Base-by-base conservation (phyloP, 2,329 filamentous ascomycete species). In the Ophiosphaerella herpotricha region DNA sequence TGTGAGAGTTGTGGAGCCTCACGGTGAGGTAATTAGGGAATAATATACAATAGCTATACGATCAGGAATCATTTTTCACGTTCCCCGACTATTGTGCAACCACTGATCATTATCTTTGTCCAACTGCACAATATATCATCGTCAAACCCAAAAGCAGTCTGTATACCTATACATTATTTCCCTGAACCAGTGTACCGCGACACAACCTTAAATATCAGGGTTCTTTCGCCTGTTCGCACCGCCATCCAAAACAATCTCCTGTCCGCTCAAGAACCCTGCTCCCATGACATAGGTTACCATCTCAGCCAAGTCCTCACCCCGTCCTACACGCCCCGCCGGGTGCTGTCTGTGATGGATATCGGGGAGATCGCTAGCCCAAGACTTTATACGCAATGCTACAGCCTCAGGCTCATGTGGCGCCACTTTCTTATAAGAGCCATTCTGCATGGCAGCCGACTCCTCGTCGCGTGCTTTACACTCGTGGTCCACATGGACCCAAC, bases 401-500 rank as follows among this genome's bases (percentile, higher is more conserved):
- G 56, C 55, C 14, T 49, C 50, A 8, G 59, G 56, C 21, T 58
- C 61, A 44, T 64, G 60, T 14, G 58, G 54, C 14, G 54, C 55
- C 16, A 42, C 42, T 24, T 52, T 44, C 34, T 58, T 60, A 39
- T 54, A 58, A 9, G 52, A 42, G 4, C 55, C 55, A 35, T 60
- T 58, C 32, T 60, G 52, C 29, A 45, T 48, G 35, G 51, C 55
- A 49, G 48, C 53, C 0, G 72, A 73, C 36, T 71, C 63, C 60
- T 75, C 70, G 58, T 80, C 75, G 3, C 68, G 72, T 5, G 65
- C 62, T 52, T 66, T 66, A 36, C 70, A 72, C 60, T 77, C 74
- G 40, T 79, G 68, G 37, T 63, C 67, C 12, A 81, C 78, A 54
- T 79, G 71, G 39, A 82, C 77, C 79, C 79, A 81, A 0, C 79